Evolutionary conservation across 2,329 filamentous ascomycete genomes (phyloP), one percentile per base, ranked within the genome.

Genomic region (Simplicillium sp.): DNA sequence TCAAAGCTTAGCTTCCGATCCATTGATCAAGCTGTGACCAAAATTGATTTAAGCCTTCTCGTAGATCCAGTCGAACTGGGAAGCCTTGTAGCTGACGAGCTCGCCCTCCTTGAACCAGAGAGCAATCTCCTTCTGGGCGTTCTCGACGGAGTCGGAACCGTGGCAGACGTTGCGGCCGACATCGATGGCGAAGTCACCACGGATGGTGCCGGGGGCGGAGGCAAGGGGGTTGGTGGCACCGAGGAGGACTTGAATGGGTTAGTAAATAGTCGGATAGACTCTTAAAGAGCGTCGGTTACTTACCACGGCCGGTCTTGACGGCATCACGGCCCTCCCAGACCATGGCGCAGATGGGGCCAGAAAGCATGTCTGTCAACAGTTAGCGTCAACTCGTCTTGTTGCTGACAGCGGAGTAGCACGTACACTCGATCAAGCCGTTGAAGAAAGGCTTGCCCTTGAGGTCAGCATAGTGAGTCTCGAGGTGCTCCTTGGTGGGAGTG

Each of bases 271-370:
- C 40, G 32, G 11, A n/a, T 28, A 7, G 18, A 14, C 25, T 35
- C 3, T 17, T 15, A 28, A 38, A 11, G 29, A 12, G 12, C 16
- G 18, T 18, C 37, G 20, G 38, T 1, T 49, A 73, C 80, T 54
- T 80, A 87, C 82, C 65, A 65, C 92, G 90, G 70, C 92, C 92
- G 56, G 89, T 96, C 86, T 97, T 97, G 80, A 96, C 89, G 69
- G 83, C 92, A 63, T 98, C 89, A 79, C 85, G 86, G 65, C 92
- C 92, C 73, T 98, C 89, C 92, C 92, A 98, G 71, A 98, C 84
- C 90, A 97, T 98, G 75, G 92, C 92, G 77, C 79, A 84, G 75
- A 98, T 90, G 67, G 92, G 92, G 66, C 92, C 92, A 67, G 82
- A 89, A 68, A 80, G 74, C 92, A 97, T 98, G 81, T 97, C 88